Percentiles rank a stretch among this genome's conserved stretches.
Evolutionary conservation across 2,329 filamentous ascomycete species (phyloP).

Genomic region (Bipolaris bicolor): DNA sequence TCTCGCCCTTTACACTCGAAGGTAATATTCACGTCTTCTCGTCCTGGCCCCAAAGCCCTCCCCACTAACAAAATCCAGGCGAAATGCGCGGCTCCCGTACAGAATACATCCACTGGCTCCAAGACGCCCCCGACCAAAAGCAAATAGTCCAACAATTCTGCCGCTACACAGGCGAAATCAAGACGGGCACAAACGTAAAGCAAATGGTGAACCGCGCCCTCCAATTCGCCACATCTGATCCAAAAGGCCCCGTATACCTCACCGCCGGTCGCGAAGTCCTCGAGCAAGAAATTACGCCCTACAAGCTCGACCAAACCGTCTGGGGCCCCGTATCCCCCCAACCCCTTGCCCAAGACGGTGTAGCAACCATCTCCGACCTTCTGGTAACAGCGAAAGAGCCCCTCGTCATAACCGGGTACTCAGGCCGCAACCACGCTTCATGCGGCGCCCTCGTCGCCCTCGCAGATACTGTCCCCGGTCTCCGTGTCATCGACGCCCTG

Average conservation of each 20-base stretch:
- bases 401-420: conserved; percentile 74
- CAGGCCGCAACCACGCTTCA: conserved; percentile 71
- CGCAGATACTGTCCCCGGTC: conserved; percentile 69
- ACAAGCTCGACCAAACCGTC: conserved; percentile 65
- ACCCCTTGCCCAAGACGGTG: conserved; percentile 59
- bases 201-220: conserved; percentile 86
- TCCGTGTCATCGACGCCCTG: conserved; percentile 76
- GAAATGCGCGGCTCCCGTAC: conserved; percentile 75
- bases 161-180: conserved; percentile 81
- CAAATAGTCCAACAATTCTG: conserved; percentile 85
- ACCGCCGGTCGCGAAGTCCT: conserved; percentile 80
- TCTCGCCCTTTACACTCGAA: conserved; percentile 77
- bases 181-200: conserved; percentile 80
- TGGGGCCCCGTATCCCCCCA: conserved; percentile 77
- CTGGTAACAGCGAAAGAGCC: conserved; percentile 69
- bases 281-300: conserved; percentile 74
- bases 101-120: conserved; percentile 87
- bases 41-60: background rate
- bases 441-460: conserved; percentile 67
- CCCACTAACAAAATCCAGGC: conserved; percentile 38
- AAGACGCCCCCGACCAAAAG: conserved; percentile 82
- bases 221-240: conserved; percentile 78
- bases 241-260: conserved; percentile 80
- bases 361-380: conserved; percentile 66
- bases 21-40: conserved; percentile 39